These are phyloP conservation scores for Eimeria maxima DNA, from an alignment of 169 alveolate genomes.

Conservation along the genomic window DNA sequence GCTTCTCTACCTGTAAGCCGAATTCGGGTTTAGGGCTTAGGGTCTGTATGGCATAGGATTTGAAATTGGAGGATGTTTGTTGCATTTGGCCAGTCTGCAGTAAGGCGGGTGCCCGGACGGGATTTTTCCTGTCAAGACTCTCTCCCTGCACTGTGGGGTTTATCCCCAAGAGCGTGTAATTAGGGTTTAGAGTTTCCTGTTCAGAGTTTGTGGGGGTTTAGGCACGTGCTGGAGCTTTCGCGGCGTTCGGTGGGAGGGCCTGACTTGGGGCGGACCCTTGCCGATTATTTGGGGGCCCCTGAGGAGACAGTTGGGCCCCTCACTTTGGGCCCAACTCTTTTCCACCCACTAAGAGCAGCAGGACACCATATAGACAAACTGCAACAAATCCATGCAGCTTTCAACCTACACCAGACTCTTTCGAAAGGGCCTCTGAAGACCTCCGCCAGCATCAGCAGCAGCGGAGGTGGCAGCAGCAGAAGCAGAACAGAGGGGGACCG, in stretches of 20 bases:
- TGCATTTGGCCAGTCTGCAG: background rate
- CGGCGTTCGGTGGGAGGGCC: slow-evolving; percentile 38
- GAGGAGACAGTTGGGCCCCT: slow-evolving; percentile 21
- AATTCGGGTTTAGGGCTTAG: background rate
- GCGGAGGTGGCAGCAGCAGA: slow-evolving; percentile 26
- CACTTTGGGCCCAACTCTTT: background rate
- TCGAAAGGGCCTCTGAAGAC: background rate
- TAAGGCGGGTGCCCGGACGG: background rate
- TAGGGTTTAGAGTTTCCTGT: slow-evolving; percentile 6
- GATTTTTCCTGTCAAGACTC: background rate
- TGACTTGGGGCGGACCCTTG: background rate
- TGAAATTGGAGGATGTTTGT: background rate
- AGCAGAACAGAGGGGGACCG: background rate
- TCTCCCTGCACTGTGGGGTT: background rate
- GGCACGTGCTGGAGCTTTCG: slow-evolving; percentile 65
- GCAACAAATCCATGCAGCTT: slow-evolving; percentile 84
- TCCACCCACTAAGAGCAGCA: slow-evolving; percentile 10
- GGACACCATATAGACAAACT: slow-evolving; percentile 79
- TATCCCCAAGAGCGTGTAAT: background rate
- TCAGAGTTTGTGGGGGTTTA: background rate
- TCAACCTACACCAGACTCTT: slow-evolving; percentile 63
- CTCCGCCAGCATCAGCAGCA: slow-evolving; percentile 16
- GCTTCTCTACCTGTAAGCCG: slow-evolving; percentile 43
- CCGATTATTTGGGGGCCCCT: slow-evolving; percentile 7
- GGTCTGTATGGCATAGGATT: background rate